These are phyloP conservation scores for Craterostigma plantagineum DNA, from an alignment of 257 asterid genomes.

Conservation along the genomic window DNA sequence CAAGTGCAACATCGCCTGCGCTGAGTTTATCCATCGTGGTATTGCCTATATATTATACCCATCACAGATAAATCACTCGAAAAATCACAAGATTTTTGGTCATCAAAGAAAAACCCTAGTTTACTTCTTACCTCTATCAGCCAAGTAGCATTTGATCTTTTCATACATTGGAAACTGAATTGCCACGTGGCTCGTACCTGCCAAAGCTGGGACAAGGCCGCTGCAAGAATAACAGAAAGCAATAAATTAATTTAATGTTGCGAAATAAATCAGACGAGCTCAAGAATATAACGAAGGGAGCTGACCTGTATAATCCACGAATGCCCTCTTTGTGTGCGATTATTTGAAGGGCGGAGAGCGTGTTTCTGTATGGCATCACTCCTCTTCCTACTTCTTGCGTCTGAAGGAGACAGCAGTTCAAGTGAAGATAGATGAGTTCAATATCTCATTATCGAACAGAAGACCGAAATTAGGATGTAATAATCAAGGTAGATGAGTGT, in stretches of 20 bases:
- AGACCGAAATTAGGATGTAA: neutral
- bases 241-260: slow-evolving; percentile 4
- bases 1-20: slow-evolving; percentile 72
- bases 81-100: slow-evolving; percentile 8
- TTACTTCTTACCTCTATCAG: slow-evolving; percentile 43
- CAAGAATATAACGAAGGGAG: too few relatives aligned
- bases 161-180: slow-evolving; percentile 89
- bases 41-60: slow-evolving; percentile 42
- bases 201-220: slow-evolving; percentile 96
- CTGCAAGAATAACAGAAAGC: slow-evolving; percentile 31
- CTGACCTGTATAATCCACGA: slow-evolving; percentile 87
- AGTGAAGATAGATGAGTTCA: too few relatives aligned
- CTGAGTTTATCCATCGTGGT: slow-evolving; percentile 52
- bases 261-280: too few relatives aligned
- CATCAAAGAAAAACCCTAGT: slow-evolving; percentile 3
- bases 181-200: slow-evolving; percentile 87
- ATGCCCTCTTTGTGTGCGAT: slow-evolving; percentile 78
- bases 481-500: slow-evolving; percentile 10
- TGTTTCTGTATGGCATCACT: slow-evolving; percentile 55
- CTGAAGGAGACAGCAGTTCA: slow-evolving; percentile 16
- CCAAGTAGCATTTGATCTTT: slow-evolving; percentile 65
- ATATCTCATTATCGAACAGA: too few relatives aligned
- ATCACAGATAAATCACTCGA: slow-evolving; percentile 12
- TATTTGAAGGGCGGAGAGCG: slow-evolving; percentile 65
- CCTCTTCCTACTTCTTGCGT: slow-evolving; percentile 55